These are phyloP conservation scores for Podospora tetraspora DNA, from an alignment of 495 filamentous ascomycete species.

Conservation along the genomic window DNA sequence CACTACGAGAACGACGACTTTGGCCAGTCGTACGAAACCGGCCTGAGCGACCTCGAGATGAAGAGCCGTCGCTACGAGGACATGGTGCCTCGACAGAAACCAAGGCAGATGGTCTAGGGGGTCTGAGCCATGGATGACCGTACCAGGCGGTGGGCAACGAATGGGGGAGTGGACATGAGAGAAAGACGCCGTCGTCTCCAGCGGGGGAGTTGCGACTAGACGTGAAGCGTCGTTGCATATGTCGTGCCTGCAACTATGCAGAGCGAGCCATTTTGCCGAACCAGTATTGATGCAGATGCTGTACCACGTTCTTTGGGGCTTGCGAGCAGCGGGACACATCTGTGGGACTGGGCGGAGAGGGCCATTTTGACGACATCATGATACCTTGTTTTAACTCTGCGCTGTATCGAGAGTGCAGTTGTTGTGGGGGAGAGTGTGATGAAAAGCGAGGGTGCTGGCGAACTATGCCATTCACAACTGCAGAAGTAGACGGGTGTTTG, in stretches of 20 bases:
- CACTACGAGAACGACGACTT: constrained; percentile 28
- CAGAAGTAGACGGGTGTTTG: not conserved
- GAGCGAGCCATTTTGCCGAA: constrained; percentile 10
- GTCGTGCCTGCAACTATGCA: constrained; percentile 6
- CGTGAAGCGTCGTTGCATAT: not conserved
- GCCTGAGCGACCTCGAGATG: constrained; percentile 34
- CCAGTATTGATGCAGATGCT: constrained; percentile 1
- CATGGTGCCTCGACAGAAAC: constrained; percentile 38
- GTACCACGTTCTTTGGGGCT: not conserved
- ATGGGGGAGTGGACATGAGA: not conserved
- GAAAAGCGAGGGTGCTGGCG: not conserved
- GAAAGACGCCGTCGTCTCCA: not conserved
- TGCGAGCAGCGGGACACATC: not conserved
- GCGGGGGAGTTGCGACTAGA: not conserved
- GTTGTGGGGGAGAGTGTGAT: not conserved
- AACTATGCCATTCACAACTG: not conserved
- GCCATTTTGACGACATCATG: constrained; percentile 7
- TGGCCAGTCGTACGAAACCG: constrained; percentile 24
- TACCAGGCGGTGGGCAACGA: not conserved
- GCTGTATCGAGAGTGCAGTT: not conserved
- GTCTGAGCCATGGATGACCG: not conserved
- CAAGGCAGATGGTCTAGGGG: constrained; percentile 41
- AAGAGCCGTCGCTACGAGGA: constrained; percentile 44
- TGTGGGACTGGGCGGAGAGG: not conserved
- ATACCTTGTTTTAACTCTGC: constrained; percentile 1